These are phyloP conservation scores for Onygenales sp. DNA, from an alignment of 2,329 filamentous ascomycete species.

Conservation along the genomic window DNA sequence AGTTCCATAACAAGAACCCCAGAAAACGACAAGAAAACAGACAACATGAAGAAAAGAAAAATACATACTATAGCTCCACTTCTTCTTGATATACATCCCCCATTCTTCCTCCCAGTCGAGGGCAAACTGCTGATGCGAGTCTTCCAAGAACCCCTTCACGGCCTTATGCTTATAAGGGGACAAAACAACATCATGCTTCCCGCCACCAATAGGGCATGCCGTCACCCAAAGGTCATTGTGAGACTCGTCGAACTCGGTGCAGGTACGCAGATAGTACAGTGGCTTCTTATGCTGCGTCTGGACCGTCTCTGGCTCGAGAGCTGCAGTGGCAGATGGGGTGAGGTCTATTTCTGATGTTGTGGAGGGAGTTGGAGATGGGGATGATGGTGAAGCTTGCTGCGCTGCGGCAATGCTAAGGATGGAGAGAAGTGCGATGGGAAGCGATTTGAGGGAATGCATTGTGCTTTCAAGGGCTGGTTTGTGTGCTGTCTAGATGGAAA, in stretches of 20 bases:
- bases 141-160: constrained; percentile 22
- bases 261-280: constrained; percentile 27
- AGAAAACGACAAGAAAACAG: too few species aligned
- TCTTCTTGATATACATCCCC: constrained; percentile 15
- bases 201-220: constrained; percentile 33
- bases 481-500: too few species aligned
- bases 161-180: constrained; percentile 16
- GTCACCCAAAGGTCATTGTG: constrained; percentile 29
- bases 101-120: constrained; percentile 21
- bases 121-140: constrained; percentile 22
- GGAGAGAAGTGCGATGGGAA: background rate
- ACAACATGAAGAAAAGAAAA: too few species aligned
- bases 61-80: too few species aligned
- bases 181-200: constrained; percentile 28
- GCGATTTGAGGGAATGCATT: too few species aligned
- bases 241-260: constrained; percentile 14
- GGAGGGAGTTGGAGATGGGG: background rate
- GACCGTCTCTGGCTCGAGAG: background rate
- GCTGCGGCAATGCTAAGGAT: background rate
- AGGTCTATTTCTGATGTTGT: background rate
- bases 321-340: background rate
- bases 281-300: constrained; percentile 7
- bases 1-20: too few species aligned
- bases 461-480: too few species aligned
- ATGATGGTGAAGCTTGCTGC: background rate